Evolutionary conservation across 2,329 filamentous ascomycete genomes (phyloP).

Genomic region (Cryphonectria naterciae): DNA sequence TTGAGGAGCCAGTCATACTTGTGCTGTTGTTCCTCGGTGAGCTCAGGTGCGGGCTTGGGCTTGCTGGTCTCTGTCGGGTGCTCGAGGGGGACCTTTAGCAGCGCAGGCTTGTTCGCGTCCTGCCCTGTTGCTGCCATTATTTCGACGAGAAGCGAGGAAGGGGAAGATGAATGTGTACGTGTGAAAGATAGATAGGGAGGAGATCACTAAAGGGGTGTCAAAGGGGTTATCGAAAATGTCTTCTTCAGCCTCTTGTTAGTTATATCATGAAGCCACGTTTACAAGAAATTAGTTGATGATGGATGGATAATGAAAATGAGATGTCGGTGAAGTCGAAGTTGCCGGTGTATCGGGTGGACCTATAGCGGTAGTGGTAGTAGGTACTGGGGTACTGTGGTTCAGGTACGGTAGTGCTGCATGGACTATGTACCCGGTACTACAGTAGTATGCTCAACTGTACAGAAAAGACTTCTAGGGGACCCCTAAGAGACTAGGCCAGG

Average conservation of each 20-base stretch:
- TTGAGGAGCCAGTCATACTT: slow-evolving; percentile 82
- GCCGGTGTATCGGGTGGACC: not conserved
- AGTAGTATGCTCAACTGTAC: not conserved
- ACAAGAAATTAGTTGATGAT: not conserved
- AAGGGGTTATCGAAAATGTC: not conserved
- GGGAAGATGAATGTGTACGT: not conserved
- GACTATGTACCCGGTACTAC: not conserved
- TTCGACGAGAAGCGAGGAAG: not conserved
- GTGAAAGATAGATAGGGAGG: not conserved
- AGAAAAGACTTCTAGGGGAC: not conserved
- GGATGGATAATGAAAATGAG: not conserved
- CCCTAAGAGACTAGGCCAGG: not conserved
- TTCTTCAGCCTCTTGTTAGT: not conserved
- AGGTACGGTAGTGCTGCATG: not conserved
- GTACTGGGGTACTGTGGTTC: not conserved
- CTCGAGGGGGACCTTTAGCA: slow-evolving; percentile 60
- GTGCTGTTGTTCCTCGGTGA: slow-evolving; percentile 75
- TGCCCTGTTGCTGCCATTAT: slow-evolving; percentile 15
- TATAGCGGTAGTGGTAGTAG: not conserved
- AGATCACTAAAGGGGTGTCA: no score
- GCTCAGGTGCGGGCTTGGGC: slow-evolving; percentile 57
- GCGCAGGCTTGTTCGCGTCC: not conserved
- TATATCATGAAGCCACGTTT: slow-evolving; percentile 1
- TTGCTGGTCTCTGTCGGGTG: slow-evolving; percentile 60
- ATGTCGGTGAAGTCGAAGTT: slow-evolving; percentile 8